Conservation (phyloP, 1,284 basidiomycete species). For the Trametes versicolor region DNA sequence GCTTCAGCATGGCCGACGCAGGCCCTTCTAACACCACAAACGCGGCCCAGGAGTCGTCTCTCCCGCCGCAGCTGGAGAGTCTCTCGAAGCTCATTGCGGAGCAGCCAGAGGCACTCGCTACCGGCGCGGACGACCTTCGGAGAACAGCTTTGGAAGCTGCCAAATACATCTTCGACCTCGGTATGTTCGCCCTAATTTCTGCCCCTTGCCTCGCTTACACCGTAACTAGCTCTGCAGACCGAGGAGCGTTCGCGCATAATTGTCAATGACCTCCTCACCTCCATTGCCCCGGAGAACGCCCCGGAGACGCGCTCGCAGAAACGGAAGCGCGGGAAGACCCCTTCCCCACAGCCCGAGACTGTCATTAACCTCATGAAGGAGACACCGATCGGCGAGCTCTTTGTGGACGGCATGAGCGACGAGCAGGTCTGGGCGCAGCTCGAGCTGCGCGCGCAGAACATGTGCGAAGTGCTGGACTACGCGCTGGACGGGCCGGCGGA, state of each 20-base stretch:
- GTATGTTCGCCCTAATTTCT: constrained; percentile 50
- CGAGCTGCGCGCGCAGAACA: constrained; percentile 76
- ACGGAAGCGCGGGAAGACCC: constrained; percentile 53
- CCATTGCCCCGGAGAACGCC: constrained; percentile 67
- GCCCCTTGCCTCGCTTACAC: not conserved
- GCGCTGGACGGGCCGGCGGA: constrained; percentile 57
- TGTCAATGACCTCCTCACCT: constrained; percentile 74
- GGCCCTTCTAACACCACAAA: not conserved
- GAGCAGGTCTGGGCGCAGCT: constrained; percentile 96
- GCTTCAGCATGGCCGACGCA: constrained; percentile 8
- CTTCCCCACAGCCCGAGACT: constrained; percentile 40
- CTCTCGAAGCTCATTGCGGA: constrained; percentile 65
- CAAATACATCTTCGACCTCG: constrained; percentile 85
- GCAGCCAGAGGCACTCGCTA: constrained; percentile 62
- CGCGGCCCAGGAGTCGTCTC: constrained; percentile 26
- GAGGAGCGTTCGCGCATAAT: constrained; percentile 73
- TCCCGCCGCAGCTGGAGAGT: constrained; percentile 53
- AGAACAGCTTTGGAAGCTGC: constrained; percentile 71
- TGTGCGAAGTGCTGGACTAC: constrained; percentile 72
- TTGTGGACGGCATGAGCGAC: constrained; percentile 84
- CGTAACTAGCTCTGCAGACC: constrained; percentile 61
- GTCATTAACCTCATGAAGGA: constrained; percentile 57
- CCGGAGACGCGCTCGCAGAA: constrained; percentile 79
- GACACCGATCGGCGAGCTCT: constrained; percentile 83
- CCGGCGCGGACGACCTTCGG: constrained; percentile 66